phyloP scores from a whole-genome alignment of 208 protist species.

The Entamoeba histolytica region DNA sequence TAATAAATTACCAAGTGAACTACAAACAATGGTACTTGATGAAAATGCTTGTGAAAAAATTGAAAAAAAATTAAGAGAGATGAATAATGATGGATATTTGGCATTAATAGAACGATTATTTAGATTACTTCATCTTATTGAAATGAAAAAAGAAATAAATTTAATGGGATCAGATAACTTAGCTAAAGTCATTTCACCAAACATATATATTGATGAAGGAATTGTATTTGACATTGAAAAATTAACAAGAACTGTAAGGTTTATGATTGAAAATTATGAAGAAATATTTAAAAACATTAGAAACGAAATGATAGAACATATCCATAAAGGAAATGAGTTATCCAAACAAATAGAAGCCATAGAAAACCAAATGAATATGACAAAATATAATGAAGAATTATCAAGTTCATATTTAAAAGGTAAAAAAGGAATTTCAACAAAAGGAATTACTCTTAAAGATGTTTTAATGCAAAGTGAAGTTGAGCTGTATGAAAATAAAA shows the following conservation, averaged over 20 bases:
- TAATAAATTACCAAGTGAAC: background rate
- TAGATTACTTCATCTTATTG: background rate
- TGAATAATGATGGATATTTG: background rate
- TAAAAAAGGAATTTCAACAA: too few species aligned
- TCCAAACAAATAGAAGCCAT: too few species aligned
- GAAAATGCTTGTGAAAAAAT: background rate
- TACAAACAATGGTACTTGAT: background rate
- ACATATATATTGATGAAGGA: background rate
- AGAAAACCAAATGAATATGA: too few species aligned
- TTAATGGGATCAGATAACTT: background rate
- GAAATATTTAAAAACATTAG: background rate
- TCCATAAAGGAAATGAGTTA: too few species aligned
- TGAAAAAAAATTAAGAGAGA: background rate
- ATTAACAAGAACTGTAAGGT: background rate
- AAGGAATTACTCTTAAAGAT: background rate
- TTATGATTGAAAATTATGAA: background rate
- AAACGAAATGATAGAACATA: too few species aligned
- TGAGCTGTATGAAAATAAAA: background rate
- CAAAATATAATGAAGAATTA: too few species aligned
- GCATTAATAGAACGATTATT: background rate
- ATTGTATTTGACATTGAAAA: background rate
- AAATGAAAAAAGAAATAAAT: background rate
- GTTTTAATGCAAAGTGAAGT: background rate
- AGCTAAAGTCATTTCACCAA: background rate
- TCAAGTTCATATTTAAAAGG: too few species aligned